Conservation (phyloP, 192 early-diverging fungal genomes). For the Geosiphon pyriformis region DNA sequence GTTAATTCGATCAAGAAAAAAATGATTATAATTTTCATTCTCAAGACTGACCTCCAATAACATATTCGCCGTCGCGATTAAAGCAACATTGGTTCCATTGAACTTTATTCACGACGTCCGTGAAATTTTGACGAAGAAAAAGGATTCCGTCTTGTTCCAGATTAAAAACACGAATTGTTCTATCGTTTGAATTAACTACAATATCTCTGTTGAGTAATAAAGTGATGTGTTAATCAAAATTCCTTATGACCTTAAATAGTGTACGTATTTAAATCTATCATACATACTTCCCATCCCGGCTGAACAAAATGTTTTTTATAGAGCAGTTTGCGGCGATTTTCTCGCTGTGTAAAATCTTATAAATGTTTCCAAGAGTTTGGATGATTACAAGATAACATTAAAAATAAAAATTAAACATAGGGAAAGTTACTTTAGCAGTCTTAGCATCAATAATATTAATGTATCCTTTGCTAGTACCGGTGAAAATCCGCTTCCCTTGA, state of each 20-base stretch:
- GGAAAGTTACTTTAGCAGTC: slow-evolving; percentile 29
- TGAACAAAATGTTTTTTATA: slow-evolving; percentile 62
- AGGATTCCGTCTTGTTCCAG: slow-evolving; percentile 40
- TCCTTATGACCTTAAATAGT: too few species aligned
- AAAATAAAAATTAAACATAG: slow-evolving; percentile 3
- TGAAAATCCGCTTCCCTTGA: slow-evolving; percentile 49
- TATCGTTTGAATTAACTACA: slow-evolving; percentile 74
- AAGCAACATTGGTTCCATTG: slow-evolving; percentile 89
- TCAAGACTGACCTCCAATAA: slow-evolving; percentile 64
- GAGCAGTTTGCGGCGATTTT: slow-evolving; percentile 33
- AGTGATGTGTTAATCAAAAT: not conserved
- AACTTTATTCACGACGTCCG: slow-evolving; percentile 84
- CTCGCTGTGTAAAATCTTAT: slow-evolving; percentile 34
- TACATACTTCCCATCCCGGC: slow-evolving; percentile 57
- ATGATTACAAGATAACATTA: not conserved
- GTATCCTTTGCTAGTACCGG: slow-evolving; percentile 64
- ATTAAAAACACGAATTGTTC: slow-evolving; percentile 68
- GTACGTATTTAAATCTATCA: too few species aligned
- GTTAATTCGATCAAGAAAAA: too few species aligned
- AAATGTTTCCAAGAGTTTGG: slow-evolving; percentile 14
- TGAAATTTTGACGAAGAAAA: slow-evolving; percentile 63
- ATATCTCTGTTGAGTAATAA: slow-evolving; percentile 54
- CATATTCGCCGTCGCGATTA: slow-evolving; percentile 84
- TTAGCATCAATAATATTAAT: slow-evolving; percentile 55
- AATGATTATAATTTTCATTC: too few species aligned